Base-by-base conservation (phyloP, 768 basidiomycete genomes). In the Lactarius tabidus region DNA sequence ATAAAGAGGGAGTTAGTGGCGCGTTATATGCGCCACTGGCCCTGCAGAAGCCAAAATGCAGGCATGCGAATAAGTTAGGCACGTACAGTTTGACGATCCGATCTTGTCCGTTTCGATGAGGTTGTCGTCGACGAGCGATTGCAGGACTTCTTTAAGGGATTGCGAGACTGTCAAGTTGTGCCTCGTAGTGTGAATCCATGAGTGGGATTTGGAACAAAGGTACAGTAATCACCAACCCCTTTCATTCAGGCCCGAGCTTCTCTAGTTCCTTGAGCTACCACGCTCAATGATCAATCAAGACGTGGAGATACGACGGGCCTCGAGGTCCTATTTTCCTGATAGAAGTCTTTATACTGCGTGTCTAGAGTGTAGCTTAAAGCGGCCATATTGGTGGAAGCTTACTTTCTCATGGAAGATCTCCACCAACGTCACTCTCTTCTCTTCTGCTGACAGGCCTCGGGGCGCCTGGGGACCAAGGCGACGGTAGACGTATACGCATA, bases 361-460 rank as follows among this genome's bases (percentile, higher is more conserved):
- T 38, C 28, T 43, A 36, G 39, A 51, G 38, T 20, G 33, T 31
- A 39, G 28, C 33, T 31, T 18, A 28, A 56, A 12, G 36, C 2
- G 28, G 55, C 1, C 28, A 35, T 20, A 38, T 57, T 17, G 26
- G 17, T 55, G 14, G 0, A n/a, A 28, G 67, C 74, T 66, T 71
- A 93, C 93, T 18, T 88, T 88, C 75, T 98, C 95, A 71, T 95
- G 93, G 71, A 98, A 96, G 69, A 98, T 92, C 76, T 95, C 95
- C 23, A 96, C 76, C 61, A 98, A 75, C 74, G 90, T 93, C 65
- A 87, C 81, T 72, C 91, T 88, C 77, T 98, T 97, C 75, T 97
- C 95, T 71, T 95, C 93, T 7, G 82, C 84, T 28, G 92, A 94
- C 39, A 98, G 80, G 71, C 95, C 94, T 41, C 69, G 67, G 29